Base-by-base conservation (phyloP, 768 basidiomycete genomes). In the Ramaria sp. region DNA sequence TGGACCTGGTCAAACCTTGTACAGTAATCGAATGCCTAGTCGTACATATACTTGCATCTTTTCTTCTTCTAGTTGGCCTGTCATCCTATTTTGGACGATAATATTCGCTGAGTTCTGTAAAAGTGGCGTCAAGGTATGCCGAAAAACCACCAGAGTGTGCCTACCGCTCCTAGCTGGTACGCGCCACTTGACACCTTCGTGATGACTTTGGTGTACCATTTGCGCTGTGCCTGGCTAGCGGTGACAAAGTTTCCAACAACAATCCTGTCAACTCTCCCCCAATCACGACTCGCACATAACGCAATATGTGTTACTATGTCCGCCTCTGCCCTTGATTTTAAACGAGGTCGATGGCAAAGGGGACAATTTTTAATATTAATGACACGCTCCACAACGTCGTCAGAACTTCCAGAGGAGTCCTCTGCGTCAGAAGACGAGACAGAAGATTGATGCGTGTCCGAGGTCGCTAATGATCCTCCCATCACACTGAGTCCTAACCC, bases 301-400 rank as follows among this genome's bases (percentile, higher is more conserved):
- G 93, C 96, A n/a, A 99, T 71, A 69, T 99, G 95, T 22, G 96
- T 97, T 53, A 99, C 76, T 64, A 98, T 96, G 67, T 96, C 94
- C 64, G 92, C 76, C 69, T 97, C 96, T 0, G 84, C 90, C 68
- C 92, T 92, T 53, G 81, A 79, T 69, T 80, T 88, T 63, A 98
- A 65, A 45, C 93, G 74, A 2, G 91, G 88, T 11, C 91, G 82
- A 66, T 92, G 93, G 66, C 95, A 99, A 45, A 99, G 68, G 0
- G 95, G 95, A 66, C 95, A 99, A 56, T 82, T 87, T 75, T 88
- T 88, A 63, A 99, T 83, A 67, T 97, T 97, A 74, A 98, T 94
- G 30, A 99, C 84, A 6, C 92, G 80, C 68, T 98, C 91, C 51
- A 84, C 72, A 6, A 72, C 63, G 12, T 77, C 74, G 12, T 71